Base-by-base conservation (phyloP, 1,284 basidiomycete genomes). In the Xerocomus nothofagi region DNA sequence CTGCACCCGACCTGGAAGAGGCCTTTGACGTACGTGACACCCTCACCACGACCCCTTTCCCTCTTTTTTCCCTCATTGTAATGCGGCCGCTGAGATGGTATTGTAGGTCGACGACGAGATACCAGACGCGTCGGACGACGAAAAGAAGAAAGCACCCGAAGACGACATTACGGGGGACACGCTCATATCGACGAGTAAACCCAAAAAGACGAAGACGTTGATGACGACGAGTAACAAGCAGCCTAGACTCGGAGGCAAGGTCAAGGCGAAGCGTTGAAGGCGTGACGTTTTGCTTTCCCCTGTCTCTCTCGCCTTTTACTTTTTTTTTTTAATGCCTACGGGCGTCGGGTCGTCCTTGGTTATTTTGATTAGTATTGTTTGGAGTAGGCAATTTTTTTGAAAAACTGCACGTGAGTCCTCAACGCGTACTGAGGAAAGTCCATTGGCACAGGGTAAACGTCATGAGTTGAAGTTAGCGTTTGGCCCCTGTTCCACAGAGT, bases 1-100 rank as follows among this genome's bases (percentile, higher is more conserved):
- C 85, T 11, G 79, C 81, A 15, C 93, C 94, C 0, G 94, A 98
- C 71, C 77, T 93, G 24, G 93, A 97, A 64, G 94, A 97, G 49
- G 91, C 86, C 0, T 88, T 88, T 56, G 80, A 79, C 34, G 76
- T 82, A 51, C 58, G 77, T 24, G 17, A 17, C n/a, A 3, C 4
- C 3, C 0, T n/a, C n/a, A n/a, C n/a, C n/a, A n/a, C n/a, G n/a
- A n/a, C 6, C 2, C 8, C 2, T 17, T 40, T 31, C 14, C 12
- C 23, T 50, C 15, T 3, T 33, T 18, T 18, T 33, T 7, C 12
- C 1, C 32, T 29, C 26, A 9, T 20, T 30, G 17, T 23, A 20
- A 36, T 10, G 39, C n/a, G 26, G 20, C 3, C 14, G 37, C 38
- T 46, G 39, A 49, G 47, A 42, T 29, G 32, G 27, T 43, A 15